These are phyloP conservation scores for Botryotinia globosa DNA, from an alignment of 2,329 filamentous ascomycete species.

Conservation along the genomic window DNA sequence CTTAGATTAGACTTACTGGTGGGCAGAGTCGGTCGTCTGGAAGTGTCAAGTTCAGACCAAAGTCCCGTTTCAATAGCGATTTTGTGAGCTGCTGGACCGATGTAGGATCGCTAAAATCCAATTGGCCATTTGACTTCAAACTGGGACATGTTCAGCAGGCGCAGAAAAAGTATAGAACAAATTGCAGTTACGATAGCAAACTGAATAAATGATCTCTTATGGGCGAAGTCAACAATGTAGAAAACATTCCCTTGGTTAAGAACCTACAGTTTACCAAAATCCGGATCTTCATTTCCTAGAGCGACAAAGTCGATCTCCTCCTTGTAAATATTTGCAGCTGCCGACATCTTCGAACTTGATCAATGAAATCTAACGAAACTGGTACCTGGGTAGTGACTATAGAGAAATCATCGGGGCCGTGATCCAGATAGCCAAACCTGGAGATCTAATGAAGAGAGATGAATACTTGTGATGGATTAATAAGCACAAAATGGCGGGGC, in stretches of 20 bases:
- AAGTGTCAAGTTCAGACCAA: constrained; percentile 66
- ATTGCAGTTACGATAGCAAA: not conserved
- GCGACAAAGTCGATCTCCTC: constrained; percentile 59
- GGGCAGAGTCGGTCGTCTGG: constrained; percentile 81
- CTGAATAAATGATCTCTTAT: not conserved
- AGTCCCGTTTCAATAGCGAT: constrained; percentile 72
- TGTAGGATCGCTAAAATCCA: constrained; percentile 78
- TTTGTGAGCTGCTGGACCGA: constrained; percentile 80
- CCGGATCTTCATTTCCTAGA: constrained; percentile 56
- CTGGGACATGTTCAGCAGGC: constrained; percentile 37
- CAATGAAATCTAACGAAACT: not conserved
- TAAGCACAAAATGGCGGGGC: constrained; percentile 5
- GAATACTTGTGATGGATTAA: not conserved
- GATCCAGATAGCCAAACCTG: not conserved
- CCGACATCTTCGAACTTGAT: constrained; percentile 27
- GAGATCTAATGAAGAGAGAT: not conserved
- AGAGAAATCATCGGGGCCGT: too few relatives aligned
- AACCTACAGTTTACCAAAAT: constrained; percentile 57
- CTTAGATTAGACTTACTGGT: constrained; percentile 53
- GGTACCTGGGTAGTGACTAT: not conserved
- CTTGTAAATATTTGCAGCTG: constrained; percentile 49
- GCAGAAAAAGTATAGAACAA: not conserved
- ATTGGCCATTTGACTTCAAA: constrained; percentile 53
- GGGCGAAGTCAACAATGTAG: constrained; percentile 11
- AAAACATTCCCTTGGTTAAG: not conserved